Conservation (phyloP, 2,329 filamentous ascomycete genomes). For the Pyrenochaeta sp. region DNA sequence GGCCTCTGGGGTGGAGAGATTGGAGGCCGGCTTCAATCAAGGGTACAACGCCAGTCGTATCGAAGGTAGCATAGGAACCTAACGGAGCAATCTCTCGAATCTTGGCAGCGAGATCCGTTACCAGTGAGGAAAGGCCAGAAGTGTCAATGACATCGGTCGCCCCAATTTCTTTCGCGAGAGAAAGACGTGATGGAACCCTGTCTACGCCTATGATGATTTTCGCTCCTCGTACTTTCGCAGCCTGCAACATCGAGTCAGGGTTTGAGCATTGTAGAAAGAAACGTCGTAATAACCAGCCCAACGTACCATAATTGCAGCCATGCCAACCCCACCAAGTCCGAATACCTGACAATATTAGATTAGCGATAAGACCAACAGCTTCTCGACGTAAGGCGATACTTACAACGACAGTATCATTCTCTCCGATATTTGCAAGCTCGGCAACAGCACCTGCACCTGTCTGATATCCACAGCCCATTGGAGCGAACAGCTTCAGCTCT, state of each 20-base stretch:
- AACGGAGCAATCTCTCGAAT: conserved; percentile 46
- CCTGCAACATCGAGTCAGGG: conserved; percentile 30
- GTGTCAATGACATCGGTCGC: conserved; percentile 53
- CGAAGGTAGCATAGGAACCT: conserved; percentile 58
- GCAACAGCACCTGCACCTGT: conserved; percentile 56
- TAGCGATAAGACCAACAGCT: background rate
- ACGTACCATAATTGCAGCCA: conserved; percentile 55
- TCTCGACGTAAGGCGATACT: background rate
- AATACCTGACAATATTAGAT: conserved; percentile 24
- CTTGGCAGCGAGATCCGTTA: conserved; percentile 40
- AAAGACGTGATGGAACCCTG: conserved; percentile 40
- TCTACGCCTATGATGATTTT: conserved; percentile 52
- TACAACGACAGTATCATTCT: conserved; percentile 51
- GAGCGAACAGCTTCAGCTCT: conserved; percentile 55
- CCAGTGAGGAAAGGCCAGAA: conserved; percentile 16
- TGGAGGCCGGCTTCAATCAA: conserved; percentile 56
- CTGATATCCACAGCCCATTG: conserved; percentile 58
- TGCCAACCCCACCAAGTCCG: conserved; percentile 58
- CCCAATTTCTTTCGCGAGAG: conserved; percentile 49
- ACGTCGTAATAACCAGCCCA: background rate
- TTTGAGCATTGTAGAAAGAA: background rate
- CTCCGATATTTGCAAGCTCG: conserved; percentile 43
- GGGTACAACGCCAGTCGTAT: conserved; percentile 59
- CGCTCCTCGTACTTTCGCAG: conserved; percentile 53
- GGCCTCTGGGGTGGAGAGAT: conserved; percentile 56